Base-by-base conservation (phyloP, 1,284 basidiomycete species). In the Apiotrichum domesticum region DNA sequence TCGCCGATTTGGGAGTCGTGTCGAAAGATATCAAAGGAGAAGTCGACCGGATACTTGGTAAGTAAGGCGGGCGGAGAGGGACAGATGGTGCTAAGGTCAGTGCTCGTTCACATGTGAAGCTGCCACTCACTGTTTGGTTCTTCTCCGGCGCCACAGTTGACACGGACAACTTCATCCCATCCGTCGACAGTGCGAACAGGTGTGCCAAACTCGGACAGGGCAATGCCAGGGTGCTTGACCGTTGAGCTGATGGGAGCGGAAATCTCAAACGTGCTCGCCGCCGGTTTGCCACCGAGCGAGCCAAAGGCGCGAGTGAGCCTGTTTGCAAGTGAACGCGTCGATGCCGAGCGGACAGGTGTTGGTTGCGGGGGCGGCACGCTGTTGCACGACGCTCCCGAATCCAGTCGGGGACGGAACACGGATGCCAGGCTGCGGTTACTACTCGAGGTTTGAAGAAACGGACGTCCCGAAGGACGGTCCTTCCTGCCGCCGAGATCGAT, bases 281-380 rank as follows among this genome's bases (percentile, higher is more conserved):
- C 32, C 9, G 41, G 9, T 11, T 2, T 29, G 39, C 11, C 37
- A 14, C 8, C 34, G 48, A 21, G 43, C 4, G 32, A 2, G 13
- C 2, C 33, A 33, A 59, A 50, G 13, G 57, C 53, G 33, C 54
- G 46, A 4, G 51, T 40, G 43, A 59, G n/a, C 46, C 52, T 55
- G 35, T 49, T 21, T 9, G 46, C 39, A 10, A 59, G 40, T 3
- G 52, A 54, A 35, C 35, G 44, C 3, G 51, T 45, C 43, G 35
- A 43, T 9, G 6, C 4, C 11, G 47, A 51, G 42, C n/a, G 15
- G 11, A 10, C 32, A 14, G 45, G 33, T 6, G n/a, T 15, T 11
- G 35, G 47, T 14, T n/a, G 35, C 7, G n/a, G 6, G 7, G n/a
- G n/a, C 10, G 35, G 4, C 44, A 6, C 44, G 21, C 14, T 21